Evolutionary conservation across 2,329 filamentous ascomycete species (phyloP).

Genomic region (Penicillium occitanis): DNA sequence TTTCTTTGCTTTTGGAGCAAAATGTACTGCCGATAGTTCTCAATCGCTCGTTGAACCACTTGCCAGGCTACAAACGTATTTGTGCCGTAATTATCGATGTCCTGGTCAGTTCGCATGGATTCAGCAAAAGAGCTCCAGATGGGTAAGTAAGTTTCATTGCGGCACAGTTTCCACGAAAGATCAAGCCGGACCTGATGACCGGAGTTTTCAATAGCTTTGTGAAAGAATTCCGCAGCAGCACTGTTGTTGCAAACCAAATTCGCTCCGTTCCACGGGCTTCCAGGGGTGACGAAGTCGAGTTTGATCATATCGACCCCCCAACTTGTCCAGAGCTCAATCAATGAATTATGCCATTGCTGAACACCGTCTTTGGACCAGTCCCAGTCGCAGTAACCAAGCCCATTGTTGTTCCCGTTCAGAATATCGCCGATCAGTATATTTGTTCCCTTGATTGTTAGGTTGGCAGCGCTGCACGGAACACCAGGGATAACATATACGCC

Average conservation of each 20-base stretch:
- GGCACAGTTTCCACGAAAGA: slow-evolving; percentile 32
- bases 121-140: slow-evolving; percentile 31
- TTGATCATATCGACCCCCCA: slow-evolving; percentile 34
- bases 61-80: slow-evolving; percentile 27
- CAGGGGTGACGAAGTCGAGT: slow-evolving; percentile 32
- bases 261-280: slow-evolving; percentile 24
- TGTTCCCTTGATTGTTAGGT: slow-evolving; percentile 29
- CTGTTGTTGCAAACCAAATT: slow-evolving; percentile 27
- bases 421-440: slow-evolving; percentile 27
- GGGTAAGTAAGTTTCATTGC: slow-evolving; percentile 26
- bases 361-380: slow-evolving; percentile 28
- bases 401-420: slow-evolving; percentile 25
- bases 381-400: slow-evolving; percentile 15
- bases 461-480: slow-evolving; percentile 25
- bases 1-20: slow-evolving; percentile 23
- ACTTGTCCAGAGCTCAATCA: slow-evolving; percentile 29
- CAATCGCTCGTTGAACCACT: slow-evolving; percentile 31
- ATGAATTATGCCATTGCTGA: slow-evolving; percentile 31
- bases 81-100: slow-evolving; percentile 30
- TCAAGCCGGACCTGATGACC: slow-evolving; percentile 30
- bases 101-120: slow-evolving; percentile 30
- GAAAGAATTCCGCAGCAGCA: slow-evolving; percentile 27
- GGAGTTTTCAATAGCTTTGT: slow-evolving; percentile 29
- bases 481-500: slow-evolving; percentile 33
- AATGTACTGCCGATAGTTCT: slow-evolving; percentile 33